Conservation (phyloP, 495 filamentous ascomycete species). For the Hypoxylon perforatum region DNA sequence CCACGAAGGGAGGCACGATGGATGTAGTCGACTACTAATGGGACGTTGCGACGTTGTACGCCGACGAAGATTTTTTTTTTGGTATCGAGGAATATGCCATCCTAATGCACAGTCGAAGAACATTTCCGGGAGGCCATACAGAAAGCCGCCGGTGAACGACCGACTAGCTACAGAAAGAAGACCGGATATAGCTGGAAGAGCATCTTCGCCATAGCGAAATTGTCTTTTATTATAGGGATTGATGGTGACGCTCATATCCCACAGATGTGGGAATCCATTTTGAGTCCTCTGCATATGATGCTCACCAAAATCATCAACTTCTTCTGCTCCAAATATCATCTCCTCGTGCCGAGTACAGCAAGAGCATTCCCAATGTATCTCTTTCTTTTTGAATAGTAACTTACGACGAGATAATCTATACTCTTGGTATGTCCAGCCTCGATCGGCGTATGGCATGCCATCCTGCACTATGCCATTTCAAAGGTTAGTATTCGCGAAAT, state of each 20-base stretch:
- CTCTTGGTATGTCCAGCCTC: slow-evolving; percentile 51
- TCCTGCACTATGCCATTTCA: too few species aligned
- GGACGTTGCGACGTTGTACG: background rate
- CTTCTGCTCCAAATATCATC: background rate
- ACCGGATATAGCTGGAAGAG: slow-evolving; percentile 33
- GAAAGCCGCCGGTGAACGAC: slow-evolving; percentile 33
- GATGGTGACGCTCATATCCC: background rate
- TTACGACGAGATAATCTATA: slow-evolving; percentile 31
- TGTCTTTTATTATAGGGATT: slow-evolving; percentile 32
- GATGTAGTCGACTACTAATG: background rate
- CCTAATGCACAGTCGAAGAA: slow-evolving; percentile 33
- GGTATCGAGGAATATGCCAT: slow-evolving; percentile 9
- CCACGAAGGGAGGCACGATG: slow-evolving; percentile 39
- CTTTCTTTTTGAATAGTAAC: slow-evolving; percentile 36
- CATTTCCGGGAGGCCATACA: slow-evolving; percentile 41
- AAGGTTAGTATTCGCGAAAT: too few species aligned
- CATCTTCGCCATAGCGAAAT: slow-evolving; percentile 31
- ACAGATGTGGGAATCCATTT: slow-evolving; percentile 1
- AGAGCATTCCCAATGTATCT: slow-evolving; percentile 42
- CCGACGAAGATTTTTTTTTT: slow-evolving; percentile 8
- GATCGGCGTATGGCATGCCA: background rate
- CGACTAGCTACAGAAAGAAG: slow-evolving; percentile 26
- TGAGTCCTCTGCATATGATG: background rate
- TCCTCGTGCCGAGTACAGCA: slow-evolving; percentile 37
- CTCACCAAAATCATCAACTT: slow-evolving; percentile 11